phyloP scores from a whole-genome alignment of 2,329 filamentous ascomycete species.

The Neonectria neomacrospora region DNA sequence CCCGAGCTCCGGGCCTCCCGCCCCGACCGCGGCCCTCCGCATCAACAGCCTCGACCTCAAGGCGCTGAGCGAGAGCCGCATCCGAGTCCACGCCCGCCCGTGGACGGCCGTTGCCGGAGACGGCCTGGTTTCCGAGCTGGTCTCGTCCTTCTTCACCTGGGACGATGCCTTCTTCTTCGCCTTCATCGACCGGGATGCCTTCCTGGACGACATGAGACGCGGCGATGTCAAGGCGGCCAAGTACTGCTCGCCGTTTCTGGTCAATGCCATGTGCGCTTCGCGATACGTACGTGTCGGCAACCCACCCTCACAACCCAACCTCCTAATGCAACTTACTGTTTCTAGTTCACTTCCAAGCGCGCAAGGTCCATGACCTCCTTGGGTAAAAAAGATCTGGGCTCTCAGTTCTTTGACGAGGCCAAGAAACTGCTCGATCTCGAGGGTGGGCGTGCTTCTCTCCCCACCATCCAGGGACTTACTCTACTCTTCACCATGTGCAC shows the following conservation, averaged over 20 bases:
- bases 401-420: constrained; percentile 39
- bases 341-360: constrained; percentile 36
- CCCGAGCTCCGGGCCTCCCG: background rate
- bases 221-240: constrained; percentile 31
- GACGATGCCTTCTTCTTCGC: constrained; percentile 42
- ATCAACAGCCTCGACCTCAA: constrained; percentile 22
- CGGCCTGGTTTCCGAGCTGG: constrained; percentile 46
- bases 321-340: background rate
- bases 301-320: too few relatives aligned
- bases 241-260: constrained; percentile 48
- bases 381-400: constrained; percentile 29
- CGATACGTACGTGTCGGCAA: constrained; percentile 39
- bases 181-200: constrained; percentile 42
- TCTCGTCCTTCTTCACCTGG: constrained; percentile 47
- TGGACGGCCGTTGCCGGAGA: constrained; percentile 47
- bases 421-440: constrained; percentile 40
- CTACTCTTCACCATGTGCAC: constrained; percentile 33
- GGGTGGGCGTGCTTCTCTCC: constrained; percentile 30
- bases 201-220: constrained; percentile 44
- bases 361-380: constrained; percentile 31
- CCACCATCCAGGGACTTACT: constrained; percentile 37
- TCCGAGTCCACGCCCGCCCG: constrained; percentile 44
- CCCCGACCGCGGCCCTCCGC: background rate
- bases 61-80: constrained; percentile 31
- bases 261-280: constrained; percentile 48